Evolutionary conservation across 768 basidiomycete species (phyloP).

Genomic region (Trametes cinnabarina): DNA sequence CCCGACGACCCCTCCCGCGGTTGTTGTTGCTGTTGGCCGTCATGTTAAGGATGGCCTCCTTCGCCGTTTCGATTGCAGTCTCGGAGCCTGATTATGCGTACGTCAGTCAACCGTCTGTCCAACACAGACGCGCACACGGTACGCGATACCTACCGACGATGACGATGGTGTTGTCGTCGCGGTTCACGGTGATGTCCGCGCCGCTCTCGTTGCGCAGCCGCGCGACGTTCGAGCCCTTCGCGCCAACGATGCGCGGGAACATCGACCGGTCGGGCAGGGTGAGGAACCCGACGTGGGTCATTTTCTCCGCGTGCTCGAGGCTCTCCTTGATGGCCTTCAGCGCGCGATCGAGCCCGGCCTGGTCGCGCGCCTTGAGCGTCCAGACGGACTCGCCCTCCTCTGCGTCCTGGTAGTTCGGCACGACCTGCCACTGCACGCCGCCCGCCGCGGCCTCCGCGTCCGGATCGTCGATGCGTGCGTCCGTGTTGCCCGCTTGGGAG

Average conservation of each 20-base stretch:
- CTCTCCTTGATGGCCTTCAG: slow-evolving; percentile 64
- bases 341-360: slow-evolving; percentile 74
- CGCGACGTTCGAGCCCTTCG: slow-evolving; percentile 87
- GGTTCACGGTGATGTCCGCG: slow-evolving; percentile 87
- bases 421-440: slow-evolving; percentile 72
- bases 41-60: slow-evolving; percentile 71
- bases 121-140: background rate
- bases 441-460: slow-evolving; percentile 44
- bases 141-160: slow-evolving; percentile 66
- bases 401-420: slow-evolving; percentile 71
- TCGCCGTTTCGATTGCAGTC: slow-evolving; percentile 66
- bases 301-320: slow-evolving; percentile 65
- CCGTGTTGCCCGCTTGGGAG: slow-evolving; percentile 35
- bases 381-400: slow-evolving; percentile 85
- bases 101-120: background rate
- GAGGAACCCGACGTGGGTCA: slow-evolving; percentile 82
- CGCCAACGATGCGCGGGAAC: slow-evolving; percentile 92
- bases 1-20: slow-evolving; percentile 25
- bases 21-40: slow-evolving; percentile 20
- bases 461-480: slow-evolving; percentile 86
- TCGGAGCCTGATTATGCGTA: slow-evolving; percentile 53
- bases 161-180: slow-evolving; percentile 83
- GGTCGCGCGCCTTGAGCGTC: slow-evolving; percentile 80
- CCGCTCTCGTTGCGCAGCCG: slow-evolving; percentile 87
- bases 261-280: slow-evolving; percentile 76